phyloP scores from a whole-genome alignment of 768 basidiomycete genomes.

The Rhizopogon vesiculosus region DNA sequence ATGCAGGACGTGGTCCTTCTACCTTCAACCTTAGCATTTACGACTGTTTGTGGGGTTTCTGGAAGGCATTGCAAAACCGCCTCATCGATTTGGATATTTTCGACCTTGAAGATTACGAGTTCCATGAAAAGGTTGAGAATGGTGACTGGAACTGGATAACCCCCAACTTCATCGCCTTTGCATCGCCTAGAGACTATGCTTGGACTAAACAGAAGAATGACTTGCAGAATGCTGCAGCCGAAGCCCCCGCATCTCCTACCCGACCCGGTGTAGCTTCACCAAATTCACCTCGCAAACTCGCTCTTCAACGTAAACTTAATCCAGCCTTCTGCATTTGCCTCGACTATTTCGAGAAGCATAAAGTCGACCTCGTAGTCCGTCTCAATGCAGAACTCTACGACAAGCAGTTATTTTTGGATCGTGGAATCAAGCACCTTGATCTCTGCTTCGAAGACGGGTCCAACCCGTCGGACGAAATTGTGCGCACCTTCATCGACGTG shows the following conservation, averaged over 20 bases:
- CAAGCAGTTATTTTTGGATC: conserved; percentile 70
- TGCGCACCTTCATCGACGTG: conserved; percentile 84
- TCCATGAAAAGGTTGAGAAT: conserved; percentile 93
- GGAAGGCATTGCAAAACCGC: conserved; percentile 88
- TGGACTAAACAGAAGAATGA: conserved; percentile 80
- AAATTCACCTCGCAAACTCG: conserved; percentile 34
- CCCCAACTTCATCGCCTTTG: conserved; percentile 89
- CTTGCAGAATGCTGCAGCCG: conserved; percentile 34
- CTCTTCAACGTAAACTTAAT: conserved; percentile 73
- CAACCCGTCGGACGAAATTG: conserved; percentile 94
- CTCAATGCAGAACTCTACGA: conserved; percentile 94
- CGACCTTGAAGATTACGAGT: conserved; percentile 88
- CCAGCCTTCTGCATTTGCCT: conserved; percentile 86
- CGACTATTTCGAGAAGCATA: conserved; percentile 85
- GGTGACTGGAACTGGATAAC: conserved; percentile 97
- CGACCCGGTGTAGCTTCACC: conserved; percentile 18
- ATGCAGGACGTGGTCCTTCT: conserved; percentile 88
- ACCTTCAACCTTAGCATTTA: conserved; percentile 94
- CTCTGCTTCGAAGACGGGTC: conserved; percentile 98
- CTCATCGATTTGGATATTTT: conserved; percentile 95
- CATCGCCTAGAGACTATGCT: conserved; percentile 78
- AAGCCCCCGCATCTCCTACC: conserved; percentile 22
- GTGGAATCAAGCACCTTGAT: conserved; percentile 85
- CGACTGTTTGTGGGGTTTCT: conserved; percentile 84
- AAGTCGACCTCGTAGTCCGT: conserved; percentile 88